These are phyloP conservation scores for Xylariales sp. DNA, from an alignment of 2,329 filamentous ascomycete species.

Conservation along the genomic window DNA sequence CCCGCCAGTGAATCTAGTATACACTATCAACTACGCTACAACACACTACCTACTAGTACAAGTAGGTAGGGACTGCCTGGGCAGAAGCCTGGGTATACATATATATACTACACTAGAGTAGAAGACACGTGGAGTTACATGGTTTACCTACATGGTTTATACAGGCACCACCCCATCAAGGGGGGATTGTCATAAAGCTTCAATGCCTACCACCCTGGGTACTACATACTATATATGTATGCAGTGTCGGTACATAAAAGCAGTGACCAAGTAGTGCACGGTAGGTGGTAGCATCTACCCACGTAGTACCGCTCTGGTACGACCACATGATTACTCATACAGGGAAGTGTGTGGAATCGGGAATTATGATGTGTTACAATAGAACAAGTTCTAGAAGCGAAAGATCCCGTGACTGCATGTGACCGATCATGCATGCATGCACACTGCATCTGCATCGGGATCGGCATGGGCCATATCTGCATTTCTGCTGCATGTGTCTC, in stretches of 20 bases:
- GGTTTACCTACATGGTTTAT: conserved; percentile 13
- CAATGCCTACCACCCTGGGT: no score
- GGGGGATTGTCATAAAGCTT: no score
- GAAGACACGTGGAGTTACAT: conserved; percentile 7
- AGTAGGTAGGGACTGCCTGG: neutral
- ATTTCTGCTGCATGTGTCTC: neutral
- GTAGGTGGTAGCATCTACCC: no score
- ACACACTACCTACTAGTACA: no score
- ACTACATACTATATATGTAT: no score
- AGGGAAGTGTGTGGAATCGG: conserved; percentile 8
- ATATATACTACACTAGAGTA: neutral
- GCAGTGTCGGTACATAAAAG: no score
- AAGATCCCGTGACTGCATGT: conserved; percentile 30
- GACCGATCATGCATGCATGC: conserved; percentile 31
- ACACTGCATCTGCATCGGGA: conserved; percentile 24
- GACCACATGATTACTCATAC: conserved; percentile 25
- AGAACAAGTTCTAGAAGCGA: conserved; percentile 28
- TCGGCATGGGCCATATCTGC: conserved; percentile 16
- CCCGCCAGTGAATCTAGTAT: no score
- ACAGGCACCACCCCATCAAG: no score
- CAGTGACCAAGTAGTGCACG: no score
- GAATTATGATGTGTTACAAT: conserved; percentile 25
- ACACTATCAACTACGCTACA: no score
- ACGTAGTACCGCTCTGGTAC: neutral
- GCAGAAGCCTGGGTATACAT: no score